Base-by-base conservation (phyloP, 1,139 yeast species). In the Debaryomyces robertsiae region DNA sequence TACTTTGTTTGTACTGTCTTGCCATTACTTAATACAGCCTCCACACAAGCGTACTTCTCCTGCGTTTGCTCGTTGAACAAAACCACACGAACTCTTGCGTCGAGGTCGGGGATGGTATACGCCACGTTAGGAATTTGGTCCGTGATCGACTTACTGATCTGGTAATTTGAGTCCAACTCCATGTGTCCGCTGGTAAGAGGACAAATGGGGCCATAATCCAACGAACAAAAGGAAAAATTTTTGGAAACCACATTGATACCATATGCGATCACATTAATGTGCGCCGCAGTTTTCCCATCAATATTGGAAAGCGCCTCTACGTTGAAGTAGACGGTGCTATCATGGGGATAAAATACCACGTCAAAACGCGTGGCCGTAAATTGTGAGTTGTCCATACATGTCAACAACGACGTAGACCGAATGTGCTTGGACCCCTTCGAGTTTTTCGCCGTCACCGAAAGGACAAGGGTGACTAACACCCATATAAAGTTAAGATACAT, bases 1-100 rank as follows among this genome's bases (percentile, higher is more conserved):
- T 88, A 90, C 56, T 82, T 82, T 23, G 97, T 90, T 63, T 91
- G 95, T 27, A 93, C 99, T 1, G 98, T 90, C 59, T 87, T 89
- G 45, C 93, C 96, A 63, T 94, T 93, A 23, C 87, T 68, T 46
- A 93, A 73, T 16, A 82, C 75, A 0, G 98, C 97, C 60, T 87
- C 91, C 9, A 94, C 95, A 75, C 99, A 93, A 2, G 98, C 98
- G 46, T 91, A 69, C 30, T 59, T 55, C 3, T 61, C 53, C 38
- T 77, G 77, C 39, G 69, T 65, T 5, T 14, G n/a, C 9, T 67
- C 59, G 32, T 78, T 65, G 58, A 77, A 82, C 14, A 86, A 83
- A 10, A 77, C 61, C 27, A 94, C 94, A 50, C 84, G 72, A 32
- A 91, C 96, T 48, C 88, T 77, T 5, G 97, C 99, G 58, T 93